These are phyloP conservation scores for Paramecium sonneborni DNA, from an alignment of 73 alveolate species.

Conservation along the genomic window DNA sequence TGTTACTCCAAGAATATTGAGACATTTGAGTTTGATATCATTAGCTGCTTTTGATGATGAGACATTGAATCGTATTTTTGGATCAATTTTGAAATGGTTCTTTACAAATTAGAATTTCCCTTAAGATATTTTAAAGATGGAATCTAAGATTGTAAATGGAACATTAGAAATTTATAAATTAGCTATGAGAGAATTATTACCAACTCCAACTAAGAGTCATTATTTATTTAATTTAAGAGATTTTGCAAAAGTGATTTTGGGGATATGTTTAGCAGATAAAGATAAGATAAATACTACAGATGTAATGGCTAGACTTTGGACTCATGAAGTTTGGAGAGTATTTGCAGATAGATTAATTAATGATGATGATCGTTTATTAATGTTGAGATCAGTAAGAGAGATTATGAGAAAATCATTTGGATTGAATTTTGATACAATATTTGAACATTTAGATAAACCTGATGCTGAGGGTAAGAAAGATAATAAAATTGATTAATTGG, in stretches of 20 bases:
- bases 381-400: slow-evolving; percentile 94
- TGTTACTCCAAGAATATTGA: slow-evolving; percentile 96
- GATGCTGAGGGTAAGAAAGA: slow-evolving; percentile 88
- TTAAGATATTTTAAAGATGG: slow-evolving; percentile 86
- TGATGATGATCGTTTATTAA: slow-evolving; percentile 97
- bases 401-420: slow-evolving; percentile 94
- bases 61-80: slow-evolving; percentile 92
- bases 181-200: slow-evolving; percentile 96
- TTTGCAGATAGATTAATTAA: slow-evolving; percentile 99
- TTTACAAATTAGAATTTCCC: slow-evolving; percentile 80
- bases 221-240: slow-evolving; percentile 99
- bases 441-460: slow-evolving; percentile 70
- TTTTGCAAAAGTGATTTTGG: slow-evolving; percentile 97
- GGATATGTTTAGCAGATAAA: slow-evolving; percentile 94
- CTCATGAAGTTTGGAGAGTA: slow-evolving; percentile 98
- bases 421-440: slow-evolving; percentile 88
- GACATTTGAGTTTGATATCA: slow-evolving; percentile 94
- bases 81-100: slow-evolving; percentile 96
- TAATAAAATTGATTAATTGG: slow-evolving; percentile 92
- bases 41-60: slow-evolving; percentile 97
- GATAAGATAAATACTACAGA: slow-evolving; percentile 88
- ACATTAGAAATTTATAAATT: slow-evolving; percentile 94
- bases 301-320: slow-evolving; percentile 97
- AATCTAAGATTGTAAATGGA: slow-evolving; percentile 89
- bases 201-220: slow-evolving; percentile 99